Evolutionary conservation across 441 rosid genomes (phyloP), one percentile per base, ranked within the genome.

Genomic region (Adansonia madagascariensis): DNA sequence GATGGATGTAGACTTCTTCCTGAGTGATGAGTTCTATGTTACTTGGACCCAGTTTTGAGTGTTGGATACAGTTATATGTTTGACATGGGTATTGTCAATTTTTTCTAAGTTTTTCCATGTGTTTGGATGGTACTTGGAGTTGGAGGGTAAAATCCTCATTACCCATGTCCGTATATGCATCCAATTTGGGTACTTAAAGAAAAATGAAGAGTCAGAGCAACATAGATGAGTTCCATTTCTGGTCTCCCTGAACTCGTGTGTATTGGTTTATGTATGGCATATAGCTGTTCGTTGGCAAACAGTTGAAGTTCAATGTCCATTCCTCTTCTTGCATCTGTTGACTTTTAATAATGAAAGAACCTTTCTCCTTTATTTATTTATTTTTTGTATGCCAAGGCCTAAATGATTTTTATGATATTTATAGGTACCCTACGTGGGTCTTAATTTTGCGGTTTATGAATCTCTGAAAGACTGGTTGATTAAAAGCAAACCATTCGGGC

Each of bases 391-490:
- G 49, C 41, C 10, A 27, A 74, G 49, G 47, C 35, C 27, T 71
- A 3, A 72, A 65, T 24, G 10, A n/a, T 86, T 44, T 62, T 62
- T 71, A 10, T 75, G 74, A 52, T 52, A 67, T 64, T 75, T 83
- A 87, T 87, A 93, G 98, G 83, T 95, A 62, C 99, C 97, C 10
- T 94, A 94, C 59, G 97, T 92, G 62, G 99, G 97, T 41, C 92
- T 95, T 80, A 95, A 95, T 88, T 95, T 95, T 87, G 94, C 97
- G n/a, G 97, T 94, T 8, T 95, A 94, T 60, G 98, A 91, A 86
- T 94, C 99, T 66, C 86, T 95, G 7, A 95, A 94, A 73, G 98
- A 94, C 80, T 90, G 92, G 92, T 86, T 94, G 82, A 70, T 91
- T 24, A 94, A 89, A 84, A 72, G 82, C 76, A 92, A 81, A 49